A percentile compares a stretch with the other conserved stretches of the same genome.
phyloP scores from a whole-genome alignment of 2,329 filamentous ascomycete genomes.

The Sphaceloma murrayae region DNA sequence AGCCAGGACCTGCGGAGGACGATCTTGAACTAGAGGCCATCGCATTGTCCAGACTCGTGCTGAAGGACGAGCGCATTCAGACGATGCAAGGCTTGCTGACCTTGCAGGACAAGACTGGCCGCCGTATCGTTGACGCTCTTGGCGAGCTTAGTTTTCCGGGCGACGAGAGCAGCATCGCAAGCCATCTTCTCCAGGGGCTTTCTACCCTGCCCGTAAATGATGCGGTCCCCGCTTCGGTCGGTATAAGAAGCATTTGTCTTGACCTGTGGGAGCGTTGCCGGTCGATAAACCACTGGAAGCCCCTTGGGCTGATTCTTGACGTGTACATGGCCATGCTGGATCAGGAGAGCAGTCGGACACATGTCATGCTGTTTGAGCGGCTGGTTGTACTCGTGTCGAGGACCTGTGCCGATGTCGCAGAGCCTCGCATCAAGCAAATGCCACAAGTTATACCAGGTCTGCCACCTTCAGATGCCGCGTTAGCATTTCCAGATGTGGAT shows the following conservation, averaged over 20 bases:
- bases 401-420: conserved; percentile 47
- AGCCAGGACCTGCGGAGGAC: neutral
- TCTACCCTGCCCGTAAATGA: conserved; percentile 2
- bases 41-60: neutral
- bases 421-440: conserved; percentile 37
- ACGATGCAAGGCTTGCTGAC: neutral
- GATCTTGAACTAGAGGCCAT: conserved; percentile 5
- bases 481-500: no score
- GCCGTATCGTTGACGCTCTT: conserved; percentile 2
- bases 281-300: conserved; percentile 52
- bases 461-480: no score
- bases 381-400: conserved; percentile 40
- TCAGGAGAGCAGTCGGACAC: conserved; percentile 50
- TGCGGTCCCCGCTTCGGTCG: conserved; percentile 37
- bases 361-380: conserved; percentile 49
- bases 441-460: no score
- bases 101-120: neutral
- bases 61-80: conserved; percentile 8
- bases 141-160: neutral
- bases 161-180: neutral
- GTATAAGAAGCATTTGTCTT: conserved; percentile 55
- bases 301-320: conserved; percentile 56
- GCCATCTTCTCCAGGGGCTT: conserved; percentile 2
- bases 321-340: conserved; percentile 56
- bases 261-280: conserved; percentile 60